These are phyloP conservation scores for Trifolium repens DNA, from an alignment of 306 rosid genomes.

Conservation along the genomic window DNA sequence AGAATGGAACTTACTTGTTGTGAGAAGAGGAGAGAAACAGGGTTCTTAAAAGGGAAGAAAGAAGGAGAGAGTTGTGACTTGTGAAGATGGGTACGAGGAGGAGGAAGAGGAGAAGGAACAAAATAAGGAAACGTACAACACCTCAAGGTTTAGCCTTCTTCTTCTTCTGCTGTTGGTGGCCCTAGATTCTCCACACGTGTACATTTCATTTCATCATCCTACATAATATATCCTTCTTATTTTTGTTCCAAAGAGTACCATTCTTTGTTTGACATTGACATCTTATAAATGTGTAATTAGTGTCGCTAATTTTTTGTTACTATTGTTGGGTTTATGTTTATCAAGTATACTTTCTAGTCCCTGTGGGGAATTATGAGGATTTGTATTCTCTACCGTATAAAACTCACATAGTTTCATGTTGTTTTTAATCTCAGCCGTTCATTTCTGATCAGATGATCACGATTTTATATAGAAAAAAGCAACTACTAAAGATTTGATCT, in stretches of 20 bases:
- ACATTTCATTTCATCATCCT: slow-evolving; percentile 1
- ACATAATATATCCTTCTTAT: background rate
- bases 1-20: background rate
- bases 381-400: no score
- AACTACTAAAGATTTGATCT: no score
- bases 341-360: no score
- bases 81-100: slow-evolving; percentile 32
- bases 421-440: no score
- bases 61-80: slow-evolving; percentile 28
- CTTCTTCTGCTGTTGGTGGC: slow-evolving; percentile 7
- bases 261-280: background rate
- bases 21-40: no score
- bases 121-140: slow-evolving; percentile 39
- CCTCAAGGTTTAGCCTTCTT: background rate
- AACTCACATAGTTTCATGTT: no score
- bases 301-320: background rate
- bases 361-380: no score
- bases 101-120: slow-evolving; percentile 13
- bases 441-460: no score
- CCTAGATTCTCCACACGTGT: slow-evolving; percentile 44
- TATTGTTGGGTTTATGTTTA: no score
- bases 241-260: background rate
- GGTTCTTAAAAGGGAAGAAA: slow-evolving; percentile 3
- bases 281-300: background rate
- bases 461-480: no score